Evolutionary conservation across 345 rosid genomes (phyloP).

Genomic region (Eutrema heterophyllum): DNA sequence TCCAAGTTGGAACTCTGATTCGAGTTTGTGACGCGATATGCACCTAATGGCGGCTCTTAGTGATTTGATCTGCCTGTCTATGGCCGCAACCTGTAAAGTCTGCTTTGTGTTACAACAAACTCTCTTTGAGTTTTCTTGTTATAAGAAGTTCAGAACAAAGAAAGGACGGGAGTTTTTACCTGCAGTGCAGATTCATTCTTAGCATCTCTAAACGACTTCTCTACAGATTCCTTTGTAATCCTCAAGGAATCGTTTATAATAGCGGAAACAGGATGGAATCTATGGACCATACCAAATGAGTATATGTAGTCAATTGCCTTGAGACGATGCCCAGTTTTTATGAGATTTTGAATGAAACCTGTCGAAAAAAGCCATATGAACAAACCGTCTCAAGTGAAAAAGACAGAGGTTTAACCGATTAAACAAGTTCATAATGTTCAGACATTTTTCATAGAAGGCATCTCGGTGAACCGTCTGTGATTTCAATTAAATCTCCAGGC

Average conservation of each 20-base stretch:
- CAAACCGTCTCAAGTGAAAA: too few species aligned
- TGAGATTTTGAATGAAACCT: constrained; percentile 31
- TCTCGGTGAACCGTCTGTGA: background rate
- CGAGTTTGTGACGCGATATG: constrained; percentile 19
- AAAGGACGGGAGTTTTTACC: background rate
- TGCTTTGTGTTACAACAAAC: background rate
- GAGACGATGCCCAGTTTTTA: constrained; percentile 23
- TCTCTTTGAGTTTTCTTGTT: background rate
- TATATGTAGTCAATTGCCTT: constrained; percentile 37
- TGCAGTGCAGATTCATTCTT: constrained; percentile 10
- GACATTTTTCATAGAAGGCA: background rate
- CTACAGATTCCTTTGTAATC: constrained; percentile 14
- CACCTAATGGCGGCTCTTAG: constrained; percentile 15
- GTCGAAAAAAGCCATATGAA: background rate
- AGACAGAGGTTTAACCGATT: too few species aligned
- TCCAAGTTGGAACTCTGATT: constrained; percentile 12
- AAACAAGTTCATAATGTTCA: background rate
- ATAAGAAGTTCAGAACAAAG: background rate
- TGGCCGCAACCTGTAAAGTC: constrained; percentile 21
- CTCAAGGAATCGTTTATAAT: constrained; percentile 34
- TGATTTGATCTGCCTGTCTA: constrained; percentile 20
- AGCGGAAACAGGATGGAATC: constrained; percentile 28
- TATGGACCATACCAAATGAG: constrained; percentile 30
- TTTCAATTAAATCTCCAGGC: background rate
- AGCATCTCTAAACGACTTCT: background rate